phyloP scores from a whole-genome alignment of 2,329 filamentous ascomycete species.

The Uncinocarpus reesii region DNA sequence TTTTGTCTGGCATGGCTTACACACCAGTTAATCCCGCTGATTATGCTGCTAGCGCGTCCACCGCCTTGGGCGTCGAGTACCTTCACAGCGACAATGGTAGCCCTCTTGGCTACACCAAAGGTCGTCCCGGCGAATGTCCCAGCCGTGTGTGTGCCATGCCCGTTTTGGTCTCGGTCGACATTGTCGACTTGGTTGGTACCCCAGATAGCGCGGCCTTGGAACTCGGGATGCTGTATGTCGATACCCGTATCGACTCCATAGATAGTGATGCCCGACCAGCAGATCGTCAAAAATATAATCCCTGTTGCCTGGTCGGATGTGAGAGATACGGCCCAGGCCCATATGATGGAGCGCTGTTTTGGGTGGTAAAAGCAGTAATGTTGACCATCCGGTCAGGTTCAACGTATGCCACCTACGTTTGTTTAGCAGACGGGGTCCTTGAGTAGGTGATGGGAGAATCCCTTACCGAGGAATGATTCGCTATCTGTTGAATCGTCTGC shows the following conservation, averaged over 20 bases:
- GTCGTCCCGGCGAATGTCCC: constrained; percentile 28
- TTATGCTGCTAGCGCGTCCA: constrained; percentile 39
- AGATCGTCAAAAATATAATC: constrained; percentile 29
- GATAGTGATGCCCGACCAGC: constrained; percentile 28
- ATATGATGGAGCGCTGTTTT: constrained; percentile 23
- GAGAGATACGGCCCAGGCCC: constrained; percentile 30
- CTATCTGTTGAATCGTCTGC: constrained; percentile 12
- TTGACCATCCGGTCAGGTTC: constrained; percentile 14
- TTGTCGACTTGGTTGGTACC: constrained; percentile 27
- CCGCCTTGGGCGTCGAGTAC: constrained; percentile 38
- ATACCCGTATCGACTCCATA: constrained; percentile 35
- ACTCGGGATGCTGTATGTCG: constrained; percentile 27
- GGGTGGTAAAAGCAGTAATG: constrained; percentile 11
- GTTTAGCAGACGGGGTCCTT: not conserved
- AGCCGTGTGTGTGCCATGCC: constrained; percentile 35
- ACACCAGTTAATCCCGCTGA: constrained; percentile 41
- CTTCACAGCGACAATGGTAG: constrained; percentile 40
- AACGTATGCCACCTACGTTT: constrained; percentile 15
- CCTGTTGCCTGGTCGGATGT: constrained; percentile 19
- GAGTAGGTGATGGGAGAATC: not conserved
- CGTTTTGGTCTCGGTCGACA: constrained; percentile 20
- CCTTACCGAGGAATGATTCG: constrained; percentile 7
- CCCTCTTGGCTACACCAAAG: constrained; percentile 32
- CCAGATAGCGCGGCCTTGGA: constrained; percentile 29
- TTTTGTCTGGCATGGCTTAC: constrained; percentile 26